These are phyloP conservation scores for Arctostaphylos glauca DNA, from an alignment of 148 eudicot species.

Conservation along the genomic window DNA sequence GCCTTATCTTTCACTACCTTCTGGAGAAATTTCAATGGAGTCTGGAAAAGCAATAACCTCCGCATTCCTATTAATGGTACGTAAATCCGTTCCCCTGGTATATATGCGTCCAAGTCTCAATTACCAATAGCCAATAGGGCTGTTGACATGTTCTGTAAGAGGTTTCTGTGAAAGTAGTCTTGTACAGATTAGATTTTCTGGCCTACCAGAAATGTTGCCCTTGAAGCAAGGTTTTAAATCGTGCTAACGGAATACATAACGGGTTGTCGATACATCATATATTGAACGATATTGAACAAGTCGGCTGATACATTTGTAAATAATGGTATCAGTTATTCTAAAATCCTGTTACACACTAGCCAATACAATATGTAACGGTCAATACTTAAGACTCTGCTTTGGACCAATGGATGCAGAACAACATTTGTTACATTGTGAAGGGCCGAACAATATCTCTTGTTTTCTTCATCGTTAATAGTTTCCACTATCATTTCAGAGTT, in stretches of 20 bases:
- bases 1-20: slow-evolving; percentile 19
- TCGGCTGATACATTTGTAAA: too few species aligned
- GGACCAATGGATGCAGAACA: too few species aligned
- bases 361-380: too few species aligned
- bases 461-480: not conserved
- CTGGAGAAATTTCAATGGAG: slow-evolving; percentile 22
- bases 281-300: too few species aligned
- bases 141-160: not conserved
- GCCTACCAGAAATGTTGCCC: not conserved
- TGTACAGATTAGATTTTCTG: not conserved
- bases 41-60: slow-evolving; percentile 9
- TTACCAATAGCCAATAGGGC: not conserved
- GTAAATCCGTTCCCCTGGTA: not conserved
- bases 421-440: not conserved
- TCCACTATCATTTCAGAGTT: slow-evolving; percentile 16
- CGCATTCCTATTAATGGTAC: slow-evolving; percentile 12
- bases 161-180: not conserved
- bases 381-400: too few species aligned
- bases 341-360: too few species aligned
- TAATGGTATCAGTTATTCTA: too few species aligned
- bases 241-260: not conserved
- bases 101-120: not conserved
- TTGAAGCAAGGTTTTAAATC: not conserved
- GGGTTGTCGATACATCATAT: not conserved
- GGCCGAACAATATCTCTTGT: not conserved